These are phyloP conservation scores for Schizosaccharomyces octosporus DNA, from an alignment of 805 yeast species.

Conservation along the genomic window DNA sequence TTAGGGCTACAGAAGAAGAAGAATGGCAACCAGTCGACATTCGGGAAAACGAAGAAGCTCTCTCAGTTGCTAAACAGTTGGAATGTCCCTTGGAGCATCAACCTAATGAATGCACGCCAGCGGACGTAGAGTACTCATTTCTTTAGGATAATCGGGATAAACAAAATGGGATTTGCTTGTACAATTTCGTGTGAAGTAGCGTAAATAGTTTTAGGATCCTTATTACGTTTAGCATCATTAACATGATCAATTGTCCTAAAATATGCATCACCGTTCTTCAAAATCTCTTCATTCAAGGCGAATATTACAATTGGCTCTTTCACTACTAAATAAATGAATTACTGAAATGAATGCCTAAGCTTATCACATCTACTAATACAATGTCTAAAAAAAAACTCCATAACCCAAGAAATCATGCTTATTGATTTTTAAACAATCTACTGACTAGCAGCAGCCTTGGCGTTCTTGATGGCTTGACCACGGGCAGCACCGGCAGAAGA, in stretches of 20 bases:
- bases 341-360: too few species aligned
- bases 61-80: neutral
- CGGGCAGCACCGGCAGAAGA: slow-evolving; percentile 21
- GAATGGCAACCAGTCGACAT: neutral
- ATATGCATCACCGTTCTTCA: too few species aligned
- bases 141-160: neutral
- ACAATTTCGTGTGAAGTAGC: too few species aligned
- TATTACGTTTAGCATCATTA: too few species aligned
- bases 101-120: neutral
- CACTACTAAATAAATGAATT: too few species aligned
- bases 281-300: too few species aligned
- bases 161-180: too few species aligned
- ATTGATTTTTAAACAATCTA: neutral
- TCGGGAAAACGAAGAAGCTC: neutral
- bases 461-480: slow-evolving; percentile 19
- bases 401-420: neutral
- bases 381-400: neutral
- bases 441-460: neutral
- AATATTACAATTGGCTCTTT: too few species aligned
- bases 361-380: neutral
- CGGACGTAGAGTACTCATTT: neutral
- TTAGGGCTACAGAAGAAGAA: neutral
- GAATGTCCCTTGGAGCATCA: neutral
- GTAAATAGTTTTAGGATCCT: too few species aligned
- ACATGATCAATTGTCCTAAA: too few species aligned